Evolutionary conservation across 148 eudicot species (phyloP).

Genomic region (Diospyros kaki): DNA sequence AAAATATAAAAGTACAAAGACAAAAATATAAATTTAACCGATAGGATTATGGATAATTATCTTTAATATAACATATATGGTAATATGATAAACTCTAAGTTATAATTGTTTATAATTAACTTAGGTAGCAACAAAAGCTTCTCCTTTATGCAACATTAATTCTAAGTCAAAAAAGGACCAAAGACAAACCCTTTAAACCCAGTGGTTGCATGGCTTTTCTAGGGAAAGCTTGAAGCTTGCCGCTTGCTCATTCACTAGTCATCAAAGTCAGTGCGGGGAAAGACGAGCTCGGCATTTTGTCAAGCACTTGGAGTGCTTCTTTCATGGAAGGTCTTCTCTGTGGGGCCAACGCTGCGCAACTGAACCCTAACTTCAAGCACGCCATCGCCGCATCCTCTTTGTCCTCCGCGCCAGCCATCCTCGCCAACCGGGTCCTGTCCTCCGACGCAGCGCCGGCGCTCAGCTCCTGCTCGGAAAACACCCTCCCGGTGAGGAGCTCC

Average conservation of each 20-base stretch:
- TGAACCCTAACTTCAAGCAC: slow-evolving; percentile 75
- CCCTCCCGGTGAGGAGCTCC: slow-evolving; percentile 80
- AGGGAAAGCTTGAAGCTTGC: no score
- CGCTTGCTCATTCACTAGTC: neutral
- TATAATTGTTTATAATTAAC: no score
- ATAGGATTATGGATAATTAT: no score
- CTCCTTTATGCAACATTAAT: slow-evolving; percentile 3
- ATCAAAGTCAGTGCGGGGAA: slow-evolving; percentile 12
- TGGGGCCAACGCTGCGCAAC: slow-evolving; percentile 74
- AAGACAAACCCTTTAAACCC: slow-evolving; percentile 4
- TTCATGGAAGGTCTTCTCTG: slow-evolving; percentile 89
- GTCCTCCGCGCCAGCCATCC: slow-evolving; percentile 72
- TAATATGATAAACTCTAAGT: no score
- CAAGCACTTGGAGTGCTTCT: slow-evolving; percentile 71
- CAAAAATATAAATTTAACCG: no score
- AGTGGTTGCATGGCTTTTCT: neutral
- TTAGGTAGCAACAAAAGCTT: no score
- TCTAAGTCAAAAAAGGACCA: slow-evolving; percentile 17
- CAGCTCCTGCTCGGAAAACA: slow-evolving; percentile 62
- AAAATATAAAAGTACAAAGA: no score
- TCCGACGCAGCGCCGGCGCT: slow-evolving; percentile 37
- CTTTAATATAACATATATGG: no score
- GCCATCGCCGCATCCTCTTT: slow-evolving; percentile 61
- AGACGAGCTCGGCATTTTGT: slow-evolving; percentile 49
- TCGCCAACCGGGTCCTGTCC: slow-evolving; percentile 53